Conservation (phyloP, 2,329 filamentous ascomycete species). For the Fusarium oxysporum region DNA sequence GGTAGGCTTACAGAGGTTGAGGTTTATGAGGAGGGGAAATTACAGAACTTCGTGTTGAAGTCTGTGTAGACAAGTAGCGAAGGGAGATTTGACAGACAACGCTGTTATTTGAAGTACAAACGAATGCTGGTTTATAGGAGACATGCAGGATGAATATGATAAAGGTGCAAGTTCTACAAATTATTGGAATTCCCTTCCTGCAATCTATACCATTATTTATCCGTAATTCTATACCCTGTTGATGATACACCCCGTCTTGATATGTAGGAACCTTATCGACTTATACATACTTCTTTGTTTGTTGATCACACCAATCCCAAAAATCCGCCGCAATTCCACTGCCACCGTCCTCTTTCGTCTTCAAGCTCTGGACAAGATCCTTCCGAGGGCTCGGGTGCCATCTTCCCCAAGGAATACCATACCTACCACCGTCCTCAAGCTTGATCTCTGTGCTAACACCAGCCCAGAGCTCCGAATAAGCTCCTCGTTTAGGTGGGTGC, state of each 20-base stretch:
- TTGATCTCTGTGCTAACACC: constrained; percentile 53
- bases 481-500: constrained; percentile 50
- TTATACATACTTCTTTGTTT: neutral
- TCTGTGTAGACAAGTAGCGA: neutral
- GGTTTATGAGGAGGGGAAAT: neutral
- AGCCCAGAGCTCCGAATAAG: constrained; percentile 56
- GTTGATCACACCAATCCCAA: constrained; percentile 10
- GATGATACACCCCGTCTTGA: fast-evolving
- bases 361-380: constrained; percentile 5
- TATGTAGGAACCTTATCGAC: fast-evolving
- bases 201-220: neutral
- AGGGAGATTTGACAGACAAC: too few species aligned
- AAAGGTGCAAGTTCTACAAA: too few species aligned
- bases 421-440: constrained; percentile 37
- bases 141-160: too few species aligned
- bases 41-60: neutral
- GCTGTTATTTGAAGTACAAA: too few species aligned
- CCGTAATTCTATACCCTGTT: fast-evolving
- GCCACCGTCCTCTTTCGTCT: neutral
- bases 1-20: neutral
- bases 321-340: neutral
- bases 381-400: neutral
- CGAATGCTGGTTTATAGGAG: too few species aligned
- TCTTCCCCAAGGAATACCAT: constrained; percentile 6
- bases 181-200: neutral